A percentile compares a stretch with the other conserved stretches of the same genome.
Conservation (phyloP, 176 grass and related monocot species). For the Aechmea fasciata region DNA sequence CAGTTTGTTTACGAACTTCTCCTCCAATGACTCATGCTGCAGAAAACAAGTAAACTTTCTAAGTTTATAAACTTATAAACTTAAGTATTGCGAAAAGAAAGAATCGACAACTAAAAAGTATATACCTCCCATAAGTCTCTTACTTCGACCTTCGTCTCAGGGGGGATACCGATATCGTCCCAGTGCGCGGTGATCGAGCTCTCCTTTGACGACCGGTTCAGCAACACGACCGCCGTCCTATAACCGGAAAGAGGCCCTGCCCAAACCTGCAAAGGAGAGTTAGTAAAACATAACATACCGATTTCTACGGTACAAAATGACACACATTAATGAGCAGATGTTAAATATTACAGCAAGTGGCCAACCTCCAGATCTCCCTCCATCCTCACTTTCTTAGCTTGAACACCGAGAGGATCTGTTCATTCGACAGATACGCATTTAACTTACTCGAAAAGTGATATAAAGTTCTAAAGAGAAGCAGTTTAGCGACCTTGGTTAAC, state of each 20-base stretch:
- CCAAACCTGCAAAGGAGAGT: constrained; percentile 33
- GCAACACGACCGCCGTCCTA: constrained; percentile 44
- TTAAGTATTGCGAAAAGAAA: too few relatives aligned
- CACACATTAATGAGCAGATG: background rate
- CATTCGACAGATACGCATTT: background rate
- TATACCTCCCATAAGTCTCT: constrained; percentile 69
- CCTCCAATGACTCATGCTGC: constrained; percentile 42
- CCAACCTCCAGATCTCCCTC: constrained; percentile 46
- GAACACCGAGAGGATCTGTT: constrained; percentile 52
- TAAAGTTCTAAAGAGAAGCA: too few relatives aligned
- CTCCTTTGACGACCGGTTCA: constrained; percentile 39
- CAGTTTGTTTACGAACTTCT: constrained; percentile 41
- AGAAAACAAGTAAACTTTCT: background rate
- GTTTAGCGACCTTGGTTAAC: constrained; percentile 15
- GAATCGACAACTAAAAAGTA: background rate
- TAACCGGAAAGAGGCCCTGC: constrained; percentile 43
- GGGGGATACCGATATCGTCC: constrained; percentile 65
- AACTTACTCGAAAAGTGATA: background rate
- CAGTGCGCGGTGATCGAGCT: constrained; percentile 45
- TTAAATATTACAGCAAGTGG: background rate
- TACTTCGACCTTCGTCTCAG: constrained; percentile 39
- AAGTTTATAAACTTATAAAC: too few relatives aligned
- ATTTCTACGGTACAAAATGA: background rate
- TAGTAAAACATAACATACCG: background rate
- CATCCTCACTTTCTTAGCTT: constrained; percentile 58